A percentile compares a stretch with the other conserved stretches of the same genome.
Conservation (phyloP, 2,329 filamentous ascomycete genomes). For the Epichloe uncinata region DNA sequence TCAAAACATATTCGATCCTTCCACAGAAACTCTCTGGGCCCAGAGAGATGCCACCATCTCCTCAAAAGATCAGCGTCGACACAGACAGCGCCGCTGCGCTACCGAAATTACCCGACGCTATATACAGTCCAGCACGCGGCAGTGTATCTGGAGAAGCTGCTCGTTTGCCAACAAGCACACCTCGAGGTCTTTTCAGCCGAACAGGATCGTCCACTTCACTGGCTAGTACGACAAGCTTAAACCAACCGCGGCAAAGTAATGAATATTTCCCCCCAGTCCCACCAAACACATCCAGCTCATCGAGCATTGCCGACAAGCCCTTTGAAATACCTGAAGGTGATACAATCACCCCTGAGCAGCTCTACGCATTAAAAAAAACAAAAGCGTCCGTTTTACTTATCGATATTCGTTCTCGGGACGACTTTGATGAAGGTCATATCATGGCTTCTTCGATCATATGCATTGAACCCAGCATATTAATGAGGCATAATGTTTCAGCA, state of each 20-base stretch:
- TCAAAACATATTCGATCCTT: constrained; percentile 33
- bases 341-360: constrained; percentile 52
- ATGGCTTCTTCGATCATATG: constrained; percentile 75
- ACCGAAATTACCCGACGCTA: constrained; percentile 60
- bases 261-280: constrained; percentile 18
- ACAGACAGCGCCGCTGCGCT: constrained; percentile 41
- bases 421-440: constrained; percentile 83
- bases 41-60: constrained; percentile 35
- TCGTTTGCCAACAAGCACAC: constrained; percentile 50
- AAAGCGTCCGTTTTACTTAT: constrained; percentile 60
- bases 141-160: constrained; percentile 52
- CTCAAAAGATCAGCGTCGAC: constrained; percentile 30
- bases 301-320: constrained; percentile 22
- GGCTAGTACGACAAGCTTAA: constrained; percentile 15
- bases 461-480: constrained; percentile 64
- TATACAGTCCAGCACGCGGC: constrained; percentile 66
- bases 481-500: constrained; percentile 53
- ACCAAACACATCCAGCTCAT: constrained; percentile 16
- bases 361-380: constrained; percentile 54
- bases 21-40: constrained; percentile 30
- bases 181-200: constrained; percentile 48
- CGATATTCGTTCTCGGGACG: constrained; percentile 66
- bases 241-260: constrained; percentile 15
- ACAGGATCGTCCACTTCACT: constrained; percentile 38
- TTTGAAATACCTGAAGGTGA: constrained; percentile 39